Conservation (phyloP, 805 yeast genomes). For the Starmerella davenportii region DNA sequence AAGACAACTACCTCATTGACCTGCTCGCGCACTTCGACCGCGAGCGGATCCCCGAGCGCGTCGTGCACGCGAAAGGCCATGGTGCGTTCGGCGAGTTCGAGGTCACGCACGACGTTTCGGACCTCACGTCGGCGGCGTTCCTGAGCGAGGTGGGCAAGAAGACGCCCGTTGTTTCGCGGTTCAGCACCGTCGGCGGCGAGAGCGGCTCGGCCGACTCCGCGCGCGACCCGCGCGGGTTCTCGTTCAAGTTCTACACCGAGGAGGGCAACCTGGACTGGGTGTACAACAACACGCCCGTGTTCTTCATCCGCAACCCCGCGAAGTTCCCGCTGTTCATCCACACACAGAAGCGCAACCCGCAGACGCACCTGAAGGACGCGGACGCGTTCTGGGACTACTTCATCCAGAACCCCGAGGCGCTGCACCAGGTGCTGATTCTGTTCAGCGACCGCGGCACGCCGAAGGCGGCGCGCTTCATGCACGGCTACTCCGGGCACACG, state of each 20-base stretch:
- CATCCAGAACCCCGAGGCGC: slow-evolving; percentile 35
- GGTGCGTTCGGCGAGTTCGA: slow-evolving; percentile 46
- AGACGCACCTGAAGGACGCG: slow-evolving; percentile 40
- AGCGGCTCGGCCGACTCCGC: slow-evolving; percentile 47
- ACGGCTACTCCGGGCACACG: slow-evolving; percentile 50
- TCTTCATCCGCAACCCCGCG: slow-evolving; percentile 44
- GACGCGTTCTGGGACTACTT: slow-evolving; percentile 41
- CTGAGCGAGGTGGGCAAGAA: slow-evolving; percentile 61
- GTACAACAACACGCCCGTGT: slow-evolving; percentile 53
- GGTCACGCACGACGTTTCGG: slow-evolving; percentile 38
- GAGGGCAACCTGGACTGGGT: slow-evolving; percentile 59
- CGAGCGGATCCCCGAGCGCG: slow-evolving; percentile 48
- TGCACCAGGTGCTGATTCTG: slow-evolving; percentile 39
- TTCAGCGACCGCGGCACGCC: slow-evolving; percentile 48
- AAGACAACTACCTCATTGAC: slow-evolving; percentile 41
- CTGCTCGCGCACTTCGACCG: slow-evolving; percentile 42
- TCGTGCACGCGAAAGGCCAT: slow-evolving; percentile 49
- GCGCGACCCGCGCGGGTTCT: slow-evolving; percentile 55
- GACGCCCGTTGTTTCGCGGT: slow-evolving; percentile 43
- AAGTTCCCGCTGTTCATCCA: slow-evolving; percentile 51
- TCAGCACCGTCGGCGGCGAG: slow-evolving; percentile 57
- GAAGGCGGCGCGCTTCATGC: slow-evolving; percentile 35
- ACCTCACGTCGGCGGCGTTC: slow-evolving; percentile 33
- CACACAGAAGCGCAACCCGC: slow-evolving; percentile 54
- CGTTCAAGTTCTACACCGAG: slow-evolving; percentile 47